Conservation (phyloP, 1,284 basidiomycete species). For the Xanthoconium separans region DNA sequence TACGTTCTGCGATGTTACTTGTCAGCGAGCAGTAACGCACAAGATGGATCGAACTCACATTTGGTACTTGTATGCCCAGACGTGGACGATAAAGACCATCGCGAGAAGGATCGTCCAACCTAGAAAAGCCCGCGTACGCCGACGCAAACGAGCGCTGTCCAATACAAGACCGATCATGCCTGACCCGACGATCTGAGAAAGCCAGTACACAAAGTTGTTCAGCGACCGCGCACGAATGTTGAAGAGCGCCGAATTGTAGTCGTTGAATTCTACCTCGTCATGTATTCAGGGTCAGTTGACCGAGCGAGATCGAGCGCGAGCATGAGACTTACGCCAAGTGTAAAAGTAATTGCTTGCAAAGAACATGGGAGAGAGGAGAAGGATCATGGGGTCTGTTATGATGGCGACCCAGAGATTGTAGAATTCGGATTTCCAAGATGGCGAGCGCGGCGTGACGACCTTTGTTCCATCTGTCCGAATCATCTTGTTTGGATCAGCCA, state of each 20-base stretch:
- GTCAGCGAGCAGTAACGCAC: neutral
- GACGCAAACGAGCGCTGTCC: too few species aligned
- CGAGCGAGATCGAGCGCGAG: neutral
- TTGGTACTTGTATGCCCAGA: constrained; percentile 53
- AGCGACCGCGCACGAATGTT: constrained; percentile 36
- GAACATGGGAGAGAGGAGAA: constrained; percentile 39
- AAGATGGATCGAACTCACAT: constrained; percentile 6
- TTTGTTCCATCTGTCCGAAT: too few species aligned
- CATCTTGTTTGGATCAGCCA: too few species aligned
- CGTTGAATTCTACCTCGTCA: constrained; percentile 30
- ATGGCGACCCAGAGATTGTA: constrained; percentile 33
- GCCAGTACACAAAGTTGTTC: constrained; percentile 40
- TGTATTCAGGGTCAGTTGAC: neutral
- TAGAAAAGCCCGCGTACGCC: constrained; percentile 44
- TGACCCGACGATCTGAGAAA: constrained; percentile 34
- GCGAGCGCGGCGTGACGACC: too few species aligned
- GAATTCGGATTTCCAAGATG: constrained; percentile 36
- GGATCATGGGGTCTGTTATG: constrained; percentile 24
- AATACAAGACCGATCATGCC: too few species aligned
- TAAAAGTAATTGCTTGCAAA: constrained; percentile 36
- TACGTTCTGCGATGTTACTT: constrained; percentile 7
- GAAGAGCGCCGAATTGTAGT: constrained; percentile 39
- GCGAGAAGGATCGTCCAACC: constrained; percentile 45
- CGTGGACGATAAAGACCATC: constrained; percentile 50
- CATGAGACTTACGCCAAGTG: neutral